Percentiles rank a stretch among this genome's conserved stretches.
Evolutionary conservation across 192 early-diverging fungal genomes (phyloP).

Genomic region (Backusella tuberculispora): DNA sequence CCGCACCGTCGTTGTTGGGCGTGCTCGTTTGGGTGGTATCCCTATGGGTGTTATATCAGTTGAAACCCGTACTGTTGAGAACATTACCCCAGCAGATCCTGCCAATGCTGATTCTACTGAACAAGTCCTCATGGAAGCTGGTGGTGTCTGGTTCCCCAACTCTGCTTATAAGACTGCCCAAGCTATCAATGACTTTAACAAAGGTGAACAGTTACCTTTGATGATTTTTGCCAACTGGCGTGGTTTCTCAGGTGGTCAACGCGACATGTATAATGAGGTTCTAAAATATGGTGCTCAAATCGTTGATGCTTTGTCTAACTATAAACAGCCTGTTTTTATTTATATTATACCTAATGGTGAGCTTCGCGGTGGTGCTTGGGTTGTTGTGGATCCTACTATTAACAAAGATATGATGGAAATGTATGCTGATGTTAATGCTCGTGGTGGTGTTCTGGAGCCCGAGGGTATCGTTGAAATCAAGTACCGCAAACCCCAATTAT

Average conservation of each 20-base stretch:
- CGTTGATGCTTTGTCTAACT: constrained; percentile 94
- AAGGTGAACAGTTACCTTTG: constrained; percentile 96
- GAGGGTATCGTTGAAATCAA: constrained; percentile 99
- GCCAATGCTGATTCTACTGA: constrained; percentile 89
- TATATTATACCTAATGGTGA: constrained; percentile 95
- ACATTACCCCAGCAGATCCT: constrained; percentile 92
- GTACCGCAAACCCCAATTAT: constrained; percentile 90
- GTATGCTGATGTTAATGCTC: constrained; percentile 91
- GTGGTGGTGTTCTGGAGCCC: constrained; percentile 96
- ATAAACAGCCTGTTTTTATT: constrained; percentile 97
- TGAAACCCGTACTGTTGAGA: constrained; percentile 93
- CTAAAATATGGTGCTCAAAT: constrained; percentile 97
- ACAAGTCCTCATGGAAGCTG: constrained; percentile 89
- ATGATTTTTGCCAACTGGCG: constrained; percentile 99
- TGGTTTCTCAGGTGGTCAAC: constrained; percentile 98
- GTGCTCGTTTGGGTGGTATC: constrained; percentile 94
- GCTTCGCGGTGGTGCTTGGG: constrained; percentile 98
- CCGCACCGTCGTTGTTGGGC: constrained; percentile 91
- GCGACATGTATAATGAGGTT: constrained; percentile 98
- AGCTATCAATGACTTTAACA: constrained; percentile 98
- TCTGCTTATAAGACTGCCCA: constrained; percentile 99
- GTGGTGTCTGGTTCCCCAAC: constrained; percentile 98
- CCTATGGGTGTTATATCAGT: constrained; percentile 97
- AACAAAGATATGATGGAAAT: constrained; percentile 99
- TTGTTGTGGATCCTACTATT: constrained; percentile 95